These are phyloP conservation scores for Termitomyces heimii DNA, from an alignment of 768 basidiomycete species.

Conservation along the genomic window DNA sequence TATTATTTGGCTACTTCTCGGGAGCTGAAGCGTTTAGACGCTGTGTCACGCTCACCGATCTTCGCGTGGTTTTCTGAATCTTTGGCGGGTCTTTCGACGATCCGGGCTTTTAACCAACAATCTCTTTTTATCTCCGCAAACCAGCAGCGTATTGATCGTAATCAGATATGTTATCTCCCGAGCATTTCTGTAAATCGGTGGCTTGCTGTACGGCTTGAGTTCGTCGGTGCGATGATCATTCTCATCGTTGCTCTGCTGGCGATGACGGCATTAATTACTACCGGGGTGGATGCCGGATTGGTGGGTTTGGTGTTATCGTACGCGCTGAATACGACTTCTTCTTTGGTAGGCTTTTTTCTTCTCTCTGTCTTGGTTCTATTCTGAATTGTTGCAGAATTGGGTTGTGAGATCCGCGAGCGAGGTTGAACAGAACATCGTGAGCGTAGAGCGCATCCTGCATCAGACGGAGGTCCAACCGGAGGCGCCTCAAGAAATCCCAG, in stretches of 20 bases:
- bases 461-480: slow-evolving; percentile 73
- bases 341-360: slow-evolving; percentile 46
- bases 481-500: slow-evolving; percentile 65
- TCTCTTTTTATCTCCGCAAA: slow-evolving; percentile 61
- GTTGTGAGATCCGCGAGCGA: slow-evolving; percentile 79
- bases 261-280: slow-evolving; percentile 64
- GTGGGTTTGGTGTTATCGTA: slow-evolving; percentile 86
- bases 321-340: slow-evolving; percentile 77
- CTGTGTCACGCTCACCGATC: slow-evolving; percentile 86
- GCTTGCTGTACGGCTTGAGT: slow-evolving; percentile 80
- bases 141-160: slow-evolving; percentile 73
- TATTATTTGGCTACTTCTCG: slow-evolving; percentile 87
- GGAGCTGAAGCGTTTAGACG: slow-evolving; percentile 84
- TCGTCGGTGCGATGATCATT: slow-evolving; percentile 78
- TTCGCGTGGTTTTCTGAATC: slow-evolving; percentile 87
- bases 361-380: background rate
- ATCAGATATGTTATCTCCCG: slow-evolving; percentile 74
- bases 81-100: slow-evolving; percentile 71
- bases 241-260: slow-evolving; percentile 64
- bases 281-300: slow-evolving; percentile 78
- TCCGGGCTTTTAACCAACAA: slow-evolving; percentile 76
- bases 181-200: slow-evolving; percentile 76
- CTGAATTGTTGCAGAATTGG: slow-evolving; percentile 28
- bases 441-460: slow-evolving; percentile 82
- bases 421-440: slow-evolving; percentile 88